These are phyloP conservation scores for Amanita muscaria DNA, from an alignment of 768 basidiomycete genomes.

Conservation along the genomic window DNA sequence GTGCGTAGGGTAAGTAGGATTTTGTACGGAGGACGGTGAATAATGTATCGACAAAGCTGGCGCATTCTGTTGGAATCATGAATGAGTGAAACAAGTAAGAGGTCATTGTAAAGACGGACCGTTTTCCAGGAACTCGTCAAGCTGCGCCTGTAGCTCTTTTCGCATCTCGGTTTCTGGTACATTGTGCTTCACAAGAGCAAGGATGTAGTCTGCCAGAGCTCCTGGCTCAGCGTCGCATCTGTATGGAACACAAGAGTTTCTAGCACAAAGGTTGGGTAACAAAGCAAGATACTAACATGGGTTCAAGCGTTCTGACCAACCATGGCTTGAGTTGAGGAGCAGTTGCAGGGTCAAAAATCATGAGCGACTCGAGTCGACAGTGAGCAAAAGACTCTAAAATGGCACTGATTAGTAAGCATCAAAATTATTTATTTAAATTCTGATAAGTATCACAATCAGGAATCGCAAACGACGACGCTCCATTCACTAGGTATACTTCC, in stretches of 20 bases:
- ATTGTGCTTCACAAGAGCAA: conserved; percentile 88
- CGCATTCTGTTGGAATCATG: conserved; percentile 39
- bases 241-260: conserved; percentile 13
- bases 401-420: conserved; percentile 5
- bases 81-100: conserved; percentile 9
- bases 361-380: conserved; percentile 20
- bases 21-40: conserved; percentile 80
- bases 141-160: conserved; percentile 63
- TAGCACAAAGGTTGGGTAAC: conserved; percentile 12
- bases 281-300: conserved; percentile 52
- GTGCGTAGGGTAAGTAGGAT: conserved; percentile 70
- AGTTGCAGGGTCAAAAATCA: conserved; percentile 64
- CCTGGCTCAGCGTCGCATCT: conserved; percentile 97
- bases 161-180: conserved; percentile 76
- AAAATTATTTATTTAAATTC: no score
- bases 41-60: conserved; percentile 73
- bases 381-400: not conserved
- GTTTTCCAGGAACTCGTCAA: conserved; percentile 91
- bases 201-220: conserved; percentile 88
- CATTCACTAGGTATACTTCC: conserved; percentile 72
- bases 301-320: conserved; percentile 83
- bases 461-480: conserved; percentile 46
- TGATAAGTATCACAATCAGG: no score
- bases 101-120: conserved; percentile 34
- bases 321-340: conserved; percentile 71